These are phyloP conservation scores for Alternaria rosae DNA, from an alignment of 2,329 filamentous ascomycete genomes.

Conservation along the genomic window DNA sequence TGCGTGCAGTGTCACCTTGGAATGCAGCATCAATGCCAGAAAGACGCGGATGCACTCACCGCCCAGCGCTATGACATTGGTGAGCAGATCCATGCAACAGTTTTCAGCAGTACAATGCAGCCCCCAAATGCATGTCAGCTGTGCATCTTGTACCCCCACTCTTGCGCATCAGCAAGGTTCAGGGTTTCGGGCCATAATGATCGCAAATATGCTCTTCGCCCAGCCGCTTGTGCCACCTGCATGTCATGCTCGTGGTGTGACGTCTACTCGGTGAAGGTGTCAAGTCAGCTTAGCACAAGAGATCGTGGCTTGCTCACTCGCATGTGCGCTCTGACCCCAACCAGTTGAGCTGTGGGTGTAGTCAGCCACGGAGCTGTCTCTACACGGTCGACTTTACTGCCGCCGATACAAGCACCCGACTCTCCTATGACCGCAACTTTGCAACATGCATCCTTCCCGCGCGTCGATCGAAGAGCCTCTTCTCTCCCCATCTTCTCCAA, in stretches of 20 bases:
- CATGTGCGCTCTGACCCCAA: rapidly evolving
- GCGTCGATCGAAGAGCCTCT: neutral
- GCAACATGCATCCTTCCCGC: neutral
- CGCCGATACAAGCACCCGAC: rapidly evolving
- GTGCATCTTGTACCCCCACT: neutral
- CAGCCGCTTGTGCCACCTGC: neutral
- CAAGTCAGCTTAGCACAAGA: neutral
- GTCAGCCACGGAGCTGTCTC: neutral
- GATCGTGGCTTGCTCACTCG: rapidly evolving
- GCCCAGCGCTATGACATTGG: neutral
- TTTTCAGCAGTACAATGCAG: neutral
- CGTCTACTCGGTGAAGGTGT: rapidly evolving
- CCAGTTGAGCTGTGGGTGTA: neutral
- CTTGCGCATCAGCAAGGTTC: neutral
- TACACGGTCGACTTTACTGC: neutral
- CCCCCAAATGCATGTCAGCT: neutral
- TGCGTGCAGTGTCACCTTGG: neutral
- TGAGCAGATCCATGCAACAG: neutral
- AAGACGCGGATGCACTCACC: neutral
- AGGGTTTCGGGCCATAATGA: neutral
- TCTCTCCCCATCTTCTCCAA: neutral
- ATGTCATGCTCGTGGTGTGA: no score
- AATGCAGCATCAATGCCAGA: neutral
- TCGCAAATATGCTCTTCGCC: slow-evolving; percentile 12
- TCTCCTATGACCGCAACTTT: neutral